Conservation (phyloP, 1,284 basidiomycete species). For the Microbotryomycetes sp. region DNA sequence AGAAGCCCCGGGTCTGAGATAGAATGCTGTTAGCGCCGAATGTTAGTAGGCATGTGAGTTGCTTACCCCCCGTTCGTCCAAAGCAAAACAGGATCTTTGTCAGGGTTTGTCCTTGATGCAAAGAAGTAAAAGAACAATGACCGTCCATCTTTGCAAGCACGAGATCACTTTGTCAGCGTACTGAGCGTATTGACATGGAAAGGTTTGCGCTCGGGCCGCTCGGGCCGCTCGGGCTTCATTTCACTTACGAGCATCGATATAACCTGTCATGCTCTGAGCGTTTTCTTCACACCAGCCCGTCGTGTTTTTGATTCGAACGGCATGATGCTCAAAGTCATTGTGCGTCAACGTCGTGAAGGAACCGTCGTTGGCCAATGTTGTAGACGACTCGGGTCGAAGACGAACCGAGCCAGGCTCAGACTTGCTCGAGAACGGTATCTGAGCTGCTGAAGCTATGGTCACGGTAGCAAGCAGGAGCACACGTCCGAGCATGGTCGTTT, state of each 20-base stretch:
- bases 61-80: constrained; percentile 14
- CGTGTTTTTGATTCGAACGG: constrained; percentile 10
- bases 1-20: constrained; percentile 39
- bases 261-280: constrained; percentile 2
- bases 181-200: no score
- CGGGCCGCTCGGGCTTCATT: no score
- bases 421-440: not conserved
- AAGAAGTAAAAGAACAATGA: constrained; percentile 41
- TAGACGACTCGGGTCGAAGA: not conserved
- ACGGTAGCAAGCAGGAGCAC: not conserved
- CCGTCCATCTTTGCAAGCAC: not conserved
- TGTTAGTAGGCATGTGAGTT: not conserved
- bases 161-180: no score
- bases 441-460: not conserved
- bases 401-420: not conserved
- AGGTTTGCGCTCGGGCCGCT: no score
- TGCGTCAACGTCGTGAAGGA: constrained; percentile 10
- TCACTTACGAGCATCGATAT: constrained; percentile 9
- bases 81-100: constrained; percentile 34
- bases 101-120: constrained; percentile 37
- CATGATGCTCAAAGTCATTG: constrained; percentile 1
- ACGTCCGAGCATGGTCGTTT: not conserved
- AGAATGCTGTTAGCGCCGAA: not conserved
- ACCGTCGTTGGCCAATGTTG: not conserved
- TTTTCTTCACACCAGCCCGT: constrained; percentile 7